Evolutionary conservation across 305 asterid species (phyloP), one percentile per base, ranked within the genome.

Genomic region (Fraxinus velutina): DNA sequence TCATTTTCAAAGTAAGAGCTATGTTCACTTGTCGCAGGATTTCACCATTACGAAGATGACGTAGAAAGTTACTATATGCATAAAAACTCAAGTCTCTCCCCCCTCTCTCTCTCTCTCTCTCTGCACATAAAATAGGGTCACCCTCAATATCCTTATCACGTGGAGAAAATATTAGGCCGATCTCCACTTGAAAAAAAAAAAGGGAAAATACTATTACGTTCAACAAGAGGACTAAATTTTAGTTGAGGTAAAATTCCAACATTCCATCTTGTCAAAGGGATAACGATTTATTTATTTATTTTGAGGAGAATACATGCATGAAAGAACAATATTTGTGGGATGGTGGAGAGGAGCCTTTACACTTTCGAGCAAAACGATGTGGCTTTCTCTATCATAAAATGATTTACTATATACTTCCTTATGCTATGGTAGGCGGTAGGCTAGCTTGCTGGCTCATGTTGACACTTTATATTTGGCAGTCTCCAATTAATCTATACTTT

Each of bases 301-400:
- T 75, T 44, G 77, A 82, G 79, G 17, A 77, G 83, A 80, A 86
- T 79, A 39, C 83, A 81, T 79, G 85, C 86, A 85, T 73, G 81
- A 66, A 73, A 66, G 77, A 79, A 44, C 29, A 71, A 17, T 71
- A 68, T 68, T 29, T 68, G 83, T 80, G 52, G 85, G 39, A 76
- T 47, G 87, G 88, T 79, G 88, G 86, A 90, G 86, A 85, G 79
- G 83, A 73, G 79, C 79, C 83, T 87, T 88, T 84, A 83, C 75
- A 84, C 92, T 88, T 87, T 87, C 87, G 91, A 82, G 91, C 70
- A 80, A 81, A 87, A 89, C 94, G 88, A 89, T 89, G 92, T 87
- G 90, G 84, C 87, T 87, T 70, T 89, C 88, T 77, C 91, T 83
- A 78, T 89, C 89, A 78, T 83, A 17, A 78, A 75, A 9, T 36